Evolutionary conservation across 257 asterid genomes (phyloP).

Genomic region (Solanum ahanhuiri): DNA sequence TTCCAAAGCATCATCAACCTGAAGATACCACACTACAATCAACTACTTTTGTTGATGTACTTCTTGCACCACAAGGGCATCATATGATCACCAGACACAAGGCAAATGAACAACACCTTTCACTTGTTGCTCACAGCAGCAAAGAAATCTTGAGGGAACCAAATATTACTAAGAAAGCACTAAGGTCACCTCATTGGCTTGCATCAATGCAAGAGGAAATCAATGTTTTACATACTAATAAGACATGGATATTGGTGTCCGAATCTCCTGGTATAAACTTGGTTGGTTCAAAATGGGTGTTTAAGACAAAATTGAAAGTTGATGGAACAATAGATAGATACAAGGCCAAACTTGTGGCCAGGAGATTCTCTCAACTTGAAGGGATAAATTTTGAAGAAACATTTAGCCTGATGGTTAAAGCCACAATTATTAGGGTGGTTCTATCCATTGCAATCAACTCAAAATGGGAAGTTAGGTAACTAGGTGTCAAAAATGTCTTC

Average conservation of each 20-base stretch:
- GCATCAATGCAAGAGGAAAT: not conserved
- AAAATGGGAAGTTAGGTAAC: not conserved
- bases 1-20: not conserved
- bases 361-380: not conserved
- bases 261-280: not conserved
- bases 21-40: not conserved
- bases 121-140: not conserved
- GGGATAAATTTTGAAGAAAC: not conserved
- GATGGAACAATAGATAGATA: not conserved
- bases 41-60: not conserved
- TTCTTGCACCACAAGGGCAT: not conserved
- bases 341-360: not conserved
- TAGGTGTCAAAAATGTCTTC: not conserved
- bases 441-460: not conserved
- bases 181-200: not conserved
- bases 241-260: not conserved
- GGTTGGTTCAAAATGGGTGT: not conserved
- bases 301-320: not conserved
- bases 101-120: not conserved
- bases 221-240: not conserved
- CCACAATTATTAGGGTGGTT: not conserved
- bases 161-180: not conserved
- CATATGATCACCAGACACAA: not conserved
- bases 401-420: not conserved
- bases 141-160: not conserved